A percentile compares a stretch with the other conserved stretches of the same genome.
phyloP scores from a whole-genome alignment of 257 asterid species.

The Fraxinus excelsior region DNA sequence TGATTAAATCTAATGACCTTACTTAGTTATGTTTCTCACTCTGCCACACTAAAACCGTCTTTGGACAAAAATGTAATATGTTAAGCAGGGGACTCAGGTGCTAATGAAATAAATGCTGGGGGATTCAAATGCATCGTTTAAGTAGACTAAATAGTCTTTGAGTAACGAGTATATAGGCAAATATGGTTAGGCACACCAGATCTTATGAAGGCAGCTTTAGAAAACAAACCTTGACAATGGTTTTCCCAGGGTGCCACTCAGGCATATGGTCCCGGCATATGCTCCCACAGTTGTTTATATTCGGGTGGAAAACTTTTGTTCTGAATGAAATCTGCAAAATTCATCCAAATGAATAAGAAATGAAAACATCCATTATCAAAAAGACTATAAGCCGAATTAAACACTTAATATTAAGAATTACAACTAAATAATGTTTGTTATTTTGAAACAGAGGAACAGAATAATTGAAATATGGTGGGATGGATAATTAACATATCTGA shows the following conservation, averaged over 20 bases:
- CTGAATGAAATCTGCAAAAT: conserved; percentile 77
- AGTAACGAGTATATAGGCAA: too few relatives aligned
- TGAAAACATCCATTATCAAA: not conserved
- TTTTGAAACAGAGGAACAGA: not conserved
- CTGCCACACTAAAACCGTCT: too few relatives aligned
- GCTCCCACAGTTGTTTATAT: conserved; percentile 83
- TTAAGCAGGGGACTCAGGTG: too few relatives aligned
- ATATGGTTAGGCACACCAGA: too few relatives aligned
- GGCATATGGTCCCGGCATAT: conserved; percentile 46
- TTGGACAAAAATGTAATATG: too few relatives aligned
- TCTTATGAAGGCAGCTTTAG: not conserved
- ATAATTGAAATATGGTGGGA: conserved; percentile 4
- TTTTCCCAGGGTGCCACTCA: conserved; percentile 83
- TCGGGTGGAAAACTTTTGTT: conserved; percentile 92
- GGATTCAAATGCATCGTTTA: too few relatives aligned
- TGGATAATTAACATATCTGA: conserved; percentile 10
- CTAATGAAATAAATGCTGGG: too few relatives aligned
- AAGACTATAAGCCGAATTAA: too few relatives aligned
- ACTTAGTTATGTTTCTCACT: too few relatives aligned
- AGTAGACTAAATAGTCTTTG: too few relatives aligned
- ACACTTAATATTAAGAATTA: not conserved
- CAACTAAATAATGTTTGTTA: not conserved
- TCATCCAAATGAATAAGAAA: conserved; percentile 21
- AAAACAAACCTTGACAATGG: conserved; percentile 71
- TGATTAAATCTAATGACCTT: too few relatives aligned